A percentile compares a stretch with the other conserved stretches of the same genome.
Evolutionary conservation across 176 grass and related monocot species (phyloP).

Genomic region (Saccharum officinarum): DNA sequence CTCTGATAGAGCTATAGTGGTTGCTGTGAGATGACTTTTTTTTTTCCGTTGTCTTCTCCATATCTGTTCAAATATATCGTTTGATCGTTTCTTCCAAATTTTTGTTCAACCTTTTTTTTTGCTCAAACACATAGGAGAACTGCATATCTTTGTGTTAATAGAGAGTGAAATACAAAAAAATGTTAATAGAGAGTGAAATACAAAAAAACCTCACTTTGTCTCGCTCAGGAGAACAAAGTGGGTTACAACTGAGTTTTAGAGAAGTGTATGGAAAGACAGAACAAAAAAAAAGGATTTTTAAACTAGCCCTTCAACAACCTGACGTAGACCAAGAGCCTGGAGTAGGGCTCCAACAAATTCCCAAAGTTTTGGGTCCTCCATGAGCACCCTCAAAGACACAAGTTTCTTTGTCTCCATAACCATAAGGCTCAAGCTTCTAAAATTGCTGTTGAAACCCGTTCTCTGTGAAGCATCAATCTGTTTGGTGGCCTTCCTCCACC

Average conservation of each 20-base stretch:
- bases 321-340: neutral
- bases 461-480: neutral
- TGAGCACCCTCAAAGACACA: no score
- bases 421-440: neutral
- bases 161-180: neutral
- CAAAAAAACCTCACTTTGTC: neutral
- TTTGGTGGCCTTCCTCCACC: neutral
- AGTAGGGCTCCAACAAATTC: neutral
- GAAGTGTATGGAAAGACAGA: neutral
- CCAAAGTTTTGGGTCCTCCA: neutral
- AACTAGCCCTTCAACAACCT: neutral
- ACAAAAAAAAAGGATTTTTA: neutral
- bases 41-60: neutral
- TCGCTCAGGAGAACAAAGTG: neutral
- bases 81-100: neutral
- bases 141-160: neutral
- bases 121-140: neutral
- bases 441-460: neutral
- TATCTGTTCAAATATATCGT: neutral
- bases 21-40: constrained; percentile 5
- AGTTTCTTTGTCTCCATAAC: no score
- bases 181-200: neutral
- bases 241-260: neutral
- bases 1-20: constrained; percentile 24
- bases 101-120: neutral